Conservation (phyloP, 2,329 filamentous ascomycete genomes). For the Stagonosporopsis cucurbitacearum region DNA sequence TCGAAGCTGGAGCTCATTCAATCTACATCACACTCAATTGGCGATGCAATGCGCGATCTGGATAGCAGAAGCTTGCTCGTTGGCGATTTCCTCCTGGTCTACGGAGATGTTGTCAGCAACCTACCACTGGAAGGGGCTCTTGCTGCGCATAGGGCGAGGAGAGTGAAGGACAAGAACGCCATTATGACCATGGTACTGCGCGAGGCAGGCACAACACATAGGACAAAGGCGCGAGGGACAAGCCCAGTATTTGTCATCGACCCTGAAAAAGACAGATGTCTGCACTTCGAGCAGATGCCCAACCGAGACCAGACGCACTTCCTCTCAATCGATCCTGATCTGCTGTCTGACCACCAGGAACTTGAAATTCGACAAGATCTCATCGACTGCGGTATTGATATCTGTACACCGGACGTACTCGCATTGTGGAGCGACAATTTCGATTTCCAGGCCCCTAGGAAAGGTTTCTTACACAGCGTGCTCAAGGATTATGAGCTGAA, state of each 20-base stretch:
- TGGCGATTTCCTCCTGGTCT: slow-evolving; percentile 90
- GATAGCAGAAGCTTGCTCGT: slow-evolving; percentile 84
- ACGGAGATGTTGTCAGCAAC: slow-evolving; percentile 92
- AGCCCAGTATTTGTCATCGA: slow-evolving; percentile 89
- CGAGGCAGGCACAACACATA: slow-evolving; percentile 75
- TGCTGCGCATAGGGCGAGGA: slow-evolving; percentile 78
- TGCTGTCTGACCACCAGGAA: slow-evolving; percentile 76
- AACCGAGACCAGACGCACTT: slow-evolving; percentile 70
- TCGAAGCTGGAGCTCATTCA: slow-evolving; percentile 82
- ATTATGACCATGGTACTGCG: slow-evolving; percentile 97
- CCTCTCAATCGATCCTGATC: slow-evolving; percentile 76
- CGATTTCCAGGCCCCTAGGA: slow-evolving; percentile 88
- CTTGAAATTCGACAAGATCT: slow-evolving; percentile 86
- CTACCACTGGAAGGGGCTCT: slow-evolving; percentile 81
- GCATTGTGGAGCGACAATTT: slow-evolving; percentile 98
- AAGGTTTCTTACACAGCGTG: slow-evolving; percentile 89
- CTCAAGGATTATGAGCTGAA: slow-evolving; percentile 97
- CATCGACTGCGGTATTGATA: slow-evolving; percentile 94
- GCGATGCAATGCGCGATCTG: slow-evolving; percentile 92
- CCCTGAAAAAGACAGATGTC: slow-evolving; percentile 75
- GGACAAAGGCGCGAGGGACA: slow-evolving; percentile 76
- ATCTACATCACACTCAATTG: slow-evolving; percentile 84
- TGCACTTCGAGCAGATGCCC: slow-evolving; percentile 93
- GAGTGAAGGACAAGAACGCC: slow-evolving; percentile 85
- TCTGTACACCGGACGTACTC: slow-evolving; percentile 94